Percentiles rank a stretch among this genome's conserved stretches.
phyloP scores from a whole-genome alignment of 2,329 filamentous ascomycete genomes.

The Pseudogymnoascus verrucosus region DNA sequence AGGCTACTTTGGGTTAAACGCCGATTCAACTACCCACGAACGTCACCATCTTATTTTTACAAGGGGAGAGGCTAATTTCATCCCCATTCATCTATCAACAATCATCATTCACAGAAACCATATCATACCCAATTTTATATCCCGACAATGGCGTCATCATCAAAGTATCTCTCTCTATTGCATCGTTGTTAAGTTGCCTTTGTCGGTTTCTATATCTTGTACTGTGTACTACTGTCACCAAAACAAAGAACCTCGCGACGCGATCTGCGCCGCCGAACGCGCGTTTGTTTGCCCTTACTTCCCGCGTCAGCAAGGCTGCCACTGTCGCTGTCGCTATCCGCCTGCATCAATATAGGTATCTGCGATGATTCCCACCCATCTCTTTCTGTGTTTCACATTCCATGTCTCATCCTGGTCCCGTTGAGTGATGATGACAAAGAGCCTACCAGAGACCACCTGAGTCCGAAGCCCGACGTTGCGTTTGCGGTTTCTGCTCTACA shows the following conservation, averaged over 20 bases:
- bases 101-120: neutral
- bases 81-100: neutral
- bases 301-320: neutral
- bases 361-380: neutral
- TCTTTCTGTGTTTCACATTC: neutral
- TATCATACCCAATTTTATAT: neutral
- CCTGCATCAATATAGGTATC: neutral
- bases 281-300: neutral
- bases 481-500: conserved; percentile 14
- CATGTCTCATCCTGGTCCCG: conserved; percentile 1
- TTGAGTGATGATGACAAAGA: conserved; percentile 26
- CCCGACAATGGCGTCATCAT: conserved; percentile 2
- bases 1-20: conserved; percentile 3
- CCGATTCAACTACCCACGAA: neutral
- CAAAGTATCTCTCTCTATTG: neutral
- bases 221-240: neutral
- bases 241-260: neutral
- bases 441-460: conserved; percentile 19
- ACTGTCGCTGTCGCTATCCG: neutral
- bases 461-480: conserved; percentile 19
- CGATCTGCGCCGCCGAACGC: neutral
- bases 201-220: neutral
- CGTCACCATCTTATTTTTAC: conserved; percentile 4
- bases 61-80: neutral
- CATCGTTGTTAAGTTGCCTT: neutral